These are phyloP conservation scores for Hypoxylon perforatum DNA, from an alignment of 495 filamentous ascomycete genomes.

Conservation along the genomic window DNA sequence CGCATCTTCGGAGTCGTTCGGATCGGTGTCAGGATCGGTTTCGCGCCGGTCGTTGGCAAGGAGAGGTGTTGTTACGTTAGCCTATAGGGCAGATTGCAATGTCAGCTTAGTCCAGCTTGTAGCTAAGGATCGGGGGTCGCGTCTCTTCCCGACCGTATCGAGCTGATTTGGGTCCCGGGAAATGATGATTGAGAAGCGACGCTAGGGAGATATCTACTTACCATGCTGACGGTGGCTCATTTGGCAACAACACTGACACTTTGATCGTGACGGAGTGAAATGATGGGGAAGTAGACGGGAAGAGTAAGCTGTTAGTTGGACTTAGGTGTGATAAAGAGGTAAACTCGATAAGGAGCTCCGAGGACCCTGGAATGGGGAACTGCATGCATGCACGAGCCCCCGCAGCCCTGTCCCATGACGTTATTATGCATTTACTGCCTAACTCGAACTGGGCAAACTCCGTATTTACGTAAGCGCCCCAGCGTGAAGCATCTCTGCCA, in stretches of 20 bases:
- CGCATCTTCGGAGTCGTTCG: conserved; percentile 34
- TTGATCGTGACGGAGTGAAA: not conserved
- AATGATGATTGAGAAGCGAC: not conserved
- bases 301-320: not conserved
- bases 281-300: not conserved
- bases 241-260: conserved; percentile 9
- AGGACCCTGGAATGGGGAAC: conserved; percentile 17
- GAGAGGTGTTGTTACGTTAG: conserved; percentile 43
- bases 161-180: not conserved
- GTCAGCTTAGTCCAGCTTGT: conserved; percentile 21
- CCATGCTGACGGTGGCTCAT: conserved; percentile 30
- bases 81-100: conserved; percentile 13
- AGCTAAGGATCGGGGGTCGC: not conserved
- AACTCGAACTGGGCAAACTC: no score
- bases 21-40: conserved; percentile 5
- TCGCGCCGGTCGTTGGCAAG: conserved; percentile 38
- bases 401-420: conserved; percentile 33
- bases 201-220: conserved; percentile 11
- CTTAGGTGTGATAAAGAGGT: no score
- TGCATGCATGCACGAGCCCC: conserved; percentile 30
- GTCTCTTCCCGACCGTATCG: not conserved
- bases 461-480: not conserved
- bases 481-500: no score
- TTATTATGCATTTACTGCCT: conserved; percentile 19
- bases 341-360: not conserved